Percentiles rank a stretch among this genome's conserved stretches.
These are phyloP conservation scores for Amauroascus niger DNA, from an alignment of 2,329 filamentous ascomycete genomes.

Conservation along the genomic window DNA sequence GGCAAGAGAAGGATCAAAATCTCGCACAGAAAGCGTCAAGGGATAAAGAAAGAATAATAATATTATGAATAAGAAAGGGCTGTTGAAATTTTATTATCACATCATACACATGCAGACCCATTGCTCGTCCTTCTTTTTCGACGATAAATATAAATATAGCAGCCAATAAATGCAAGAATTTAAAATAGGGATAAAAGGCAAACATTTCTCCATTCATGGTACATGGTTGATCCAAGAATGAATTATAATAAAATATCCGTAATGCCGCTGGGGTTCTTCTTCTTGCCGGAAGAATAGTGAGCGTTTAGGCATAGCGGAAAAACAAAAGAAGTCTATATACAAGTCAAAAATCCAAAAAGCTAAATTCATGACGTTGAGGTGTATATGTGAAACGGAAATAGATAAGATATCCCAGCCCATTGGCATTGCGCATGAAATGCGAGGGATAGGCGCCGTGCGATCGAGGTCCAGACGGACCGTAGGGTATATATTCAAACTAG, in stretches of 20 bases:
- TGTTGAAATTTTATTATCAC: not conserved
- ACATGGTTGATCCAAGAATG: not conserved
- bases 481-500: constrained; percentile 16
- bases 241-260: not conserved
- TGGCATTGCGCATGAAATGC: not conserved
- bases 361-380: not conserved
- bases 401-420: not conserved
- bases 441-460: not conserved
- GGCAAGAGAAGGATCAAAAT: too few relatives aligned
- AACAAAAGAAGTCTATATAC: constrained; percentile 3
- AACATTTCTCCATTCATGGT: not conserved
- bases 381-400: not conserved
- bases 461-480: not conserved
- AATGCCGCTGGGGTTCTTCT: not conserved
- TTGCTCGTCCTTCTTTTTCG: not conserved
- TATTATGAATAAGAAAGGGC: too few relatives aligned
- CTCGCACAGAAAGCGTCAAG: too few relatives aligned
- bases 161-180: not conserved
- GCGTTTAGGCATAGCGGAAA: not conserved
- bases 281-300: not conserved
- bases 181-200: not conserved
- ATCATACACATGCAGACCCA: not conserved
- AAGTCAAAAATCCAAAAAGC: constrained; percentile 1
- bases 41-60: too few relatives aligned
- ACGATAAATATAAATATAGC: not conserved